Evolutionary conservation across 2,329 filamentous ascomycete species (phyloP), one percentile per base, ranked within the genome.

Genomic region (Fusarium torreyae): DNA sequence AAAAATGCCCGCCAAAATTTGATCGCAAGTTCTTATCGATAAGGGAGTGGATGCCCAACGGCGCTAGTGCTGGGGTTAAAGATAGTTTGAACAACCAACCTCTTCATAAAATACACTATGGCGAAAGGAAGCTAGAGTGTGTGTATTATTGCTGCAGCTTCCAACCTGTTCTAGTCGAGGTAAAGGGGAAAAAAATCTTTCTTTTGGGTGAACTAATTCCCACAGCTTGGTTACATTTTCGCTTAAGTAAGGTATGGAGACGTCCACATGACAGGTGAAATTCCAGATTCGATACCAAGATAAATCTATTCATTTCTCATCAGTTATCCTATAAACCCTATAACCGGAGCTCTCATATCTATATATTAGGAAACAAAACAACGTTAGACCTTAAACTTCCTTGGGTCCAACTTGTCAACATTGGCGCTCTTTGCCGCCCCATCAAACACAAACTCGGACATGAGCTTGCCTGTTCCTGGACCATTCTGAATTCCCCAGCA

Each of bases 401-500:
- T 86, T 2, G 92, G 93, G 77, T 94, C 90, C 68, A 95, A 77
- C 38, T 84, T 86, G 2, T 82, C 82, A 31, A 94, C 85, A 66
- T 90, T 85, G 6, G 92, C 91, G 71, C 91, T 94, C 75, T 80
- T 89, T 1, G 91, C 87, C 63, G 82, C 80, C 1, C 92, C 92
- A 56, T 94, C 92, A 74, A 94, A 89, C 3, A 96, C 82, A 79
- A 92, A 89, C 79, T 95, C 92, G 38, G 91, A 91, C 83, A 96
- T 91, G 39, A 95, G 78, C 80, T 91, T 93, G 6, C 93, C 93
- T 9, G 95, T 98, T 2, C 87, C 96, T 2, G 95, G 94, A 1
- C 90, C 94, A 81, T 99, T 98, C 82, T 98, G 95, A 22, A 99
- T 97, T 0, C 96, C 96, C 96, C 96, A 99, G 81, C 95, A 98